phyloP scores from a whole-genome alignment of 805 yeast species.

The Wickerhamiella brachini region DNA sequence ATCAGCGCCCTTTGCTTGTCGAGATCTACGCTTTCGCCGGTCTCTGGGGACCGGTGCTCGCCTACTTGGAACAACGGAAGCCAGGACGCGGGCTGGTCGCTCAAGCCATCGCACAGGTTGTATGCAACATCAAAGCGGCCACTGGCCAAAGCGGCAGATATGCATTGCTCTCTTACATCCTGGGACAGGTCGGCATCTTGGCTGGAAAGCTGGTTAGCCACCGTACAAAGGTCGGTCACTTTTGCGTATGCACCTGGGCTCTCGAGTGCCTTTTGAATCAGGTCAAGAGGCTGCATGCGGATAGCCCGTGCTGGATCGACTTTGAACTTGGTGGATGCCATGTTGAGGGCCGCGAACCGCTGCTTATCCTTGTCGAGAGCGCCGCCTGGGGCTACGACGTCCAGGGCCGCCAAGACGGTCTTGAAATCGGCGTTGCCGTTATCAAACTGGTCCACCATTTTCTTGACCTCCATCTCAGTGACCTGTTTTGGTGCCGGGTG shows the following conservation, averaged over 20 bases:
- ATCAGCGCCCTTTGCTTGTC: constrained; percentile 41
- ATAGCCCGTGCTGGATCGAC: background rate
- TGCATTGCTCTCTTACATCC: constrained; percentile 27
- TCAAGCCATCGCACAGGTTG: constrained; percentile 20
- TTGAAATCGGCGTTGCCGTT: constrained; percentile 3
- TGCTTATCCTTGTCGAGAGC: background rate
- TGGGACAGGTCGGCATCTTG: background rate
- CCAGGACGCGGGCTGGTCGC: constrained; percentile 37
- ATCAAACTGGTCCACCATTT: constrained; percentile 5
- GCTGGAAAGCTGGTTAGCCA: background rate
- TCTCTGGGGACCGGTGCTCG: constrained; percentile 36
- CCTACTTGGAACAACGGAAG: constrained; percentile 62
- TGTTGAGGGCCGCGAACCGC: background rate
- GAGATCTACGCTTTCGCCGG: constrained; percentile 32
- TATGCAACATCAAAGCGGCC: constrained; percentile 49
- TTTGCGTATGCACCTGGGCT: background rate
- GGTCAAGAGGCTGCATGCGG: background rate
- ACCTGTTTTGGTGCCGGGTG: background rate
- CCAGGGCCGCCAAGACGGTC: constrained; percentile 5
- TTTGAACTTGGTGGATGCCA: constrained; percentile 1
- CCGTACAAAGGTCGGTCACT: background rate
- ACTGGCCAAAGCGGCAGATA: constrained; percentile 53
- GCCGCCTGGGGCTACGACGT: constrained; percentile 6
- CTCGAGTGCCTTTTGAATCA: constrained; percentile 5
- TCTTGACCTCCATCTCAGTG: background rate